phyloP scores from a whole-genome alignment of 2,329 filamentous ascomycete species.

The Mariannaea sp. region DNA sequence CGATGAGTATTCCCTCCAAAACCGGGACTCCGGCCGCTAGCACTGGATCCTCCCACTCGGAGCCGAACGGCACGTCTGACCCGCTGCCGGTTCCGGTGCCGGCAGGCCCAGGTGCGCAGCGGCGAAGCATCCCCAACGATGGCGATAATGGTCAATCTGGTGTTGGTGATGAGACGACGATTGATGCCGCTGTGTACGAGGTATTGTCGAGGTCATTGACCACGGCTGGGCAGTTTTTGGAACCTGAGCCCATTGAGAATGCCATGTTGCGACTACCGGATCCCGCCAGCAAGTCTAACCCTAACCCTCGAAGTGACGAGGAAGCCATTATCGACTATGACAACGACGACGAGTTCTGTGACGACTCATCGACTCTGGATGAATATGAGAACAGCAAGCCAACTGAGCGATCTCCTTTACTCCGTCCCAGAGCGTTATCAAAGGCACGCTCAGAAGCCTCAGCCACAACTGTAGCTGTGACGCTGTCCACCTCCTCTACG shows the following conservation, averaged over 20 bases:
- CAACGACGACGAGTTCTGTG: conserved; percentile 19
- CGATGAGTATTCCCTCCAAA: not conserved
- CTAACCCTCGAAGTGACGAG: conserved; percentile 26
- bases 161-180: not conserved
- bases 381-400: conserved; percentile 11
- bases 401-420: conserved; percentile 37
- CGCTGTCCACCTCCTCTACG: conserved; percentile 23
- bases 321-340: conserved; percentile 15
- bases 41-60: not conserved
- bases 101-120: conserved; percentile 18
- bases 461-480: conserved; percentile 6
- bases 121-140: not conserved
- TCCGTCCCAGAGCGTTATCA: conserved; percentile 26
- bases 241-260: conserved; percentile 48
- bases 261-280: conserved; percentile 50
- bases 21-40: not conserved
- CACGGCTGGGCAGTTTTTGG: conserved; percentile 45
- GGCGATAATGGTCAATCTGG: conserved; percentile 20
- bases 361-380: conserved; percentile 14
- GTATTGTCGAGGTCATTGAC: conserved; percentile 48
- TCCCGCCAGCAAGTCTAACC: conserved; percentile 22
- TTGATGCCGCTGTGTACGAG: conserved; percentile 34
- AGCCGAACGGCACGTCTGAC: conserved; percentile 5
- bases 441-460: conserved; percentile 26
- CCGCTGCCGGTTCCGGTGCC: conserved; percentile 32